Evolutionary conservation across 2,329 filamentous ascomycete genomes (phyloP).

Genomic region (Scytalidium lignicola): DNA sequence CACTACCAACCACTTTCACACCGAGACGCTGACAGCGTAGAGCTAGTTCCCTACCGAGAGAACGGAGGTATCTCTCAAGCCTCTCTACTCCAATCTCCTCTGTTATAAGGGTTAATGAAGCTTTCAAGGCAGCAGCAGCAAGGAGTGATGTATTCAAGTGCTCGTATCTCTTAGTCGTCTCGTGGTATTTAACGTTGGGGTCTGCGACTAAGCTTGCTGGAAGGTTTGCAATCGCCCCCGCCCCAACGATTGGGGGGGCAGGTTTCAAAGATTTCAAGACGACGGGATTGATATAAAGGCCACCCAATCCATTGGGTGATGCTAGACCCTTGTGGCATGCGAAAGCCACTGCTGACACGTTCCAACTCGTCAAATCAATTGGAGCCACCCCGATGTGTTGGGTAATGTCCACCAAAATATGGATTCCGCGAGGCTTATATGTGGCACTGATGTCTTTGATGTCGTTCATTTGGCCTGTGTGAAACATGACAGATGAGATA

Average conservation of each 20-base stretch:
- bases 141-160: constrained; percentile 18
- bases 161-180: constrained; percentile 24
- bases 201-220: constrained; percentile 16
- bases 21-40: background rate
- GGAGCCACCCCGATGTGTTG: constrained; percentile 29
- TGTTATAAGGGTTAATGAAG: background rate
- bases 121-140: background rate
- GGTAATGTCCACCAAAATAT: constrained; percentile 27
- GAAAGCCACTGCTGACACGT: constrained; percentile 28
- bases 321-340: constrained; percentile 30
- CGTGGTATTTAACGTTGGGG: constrained; percentile 15
- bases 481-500: constrained; percentile 29
- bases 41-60: background rate
- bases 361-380: constrained; percentile 22
- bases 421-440: constrained; percentile 23
- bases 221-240: constrained; percentile 17
- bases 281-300: constrained; percentile 23
- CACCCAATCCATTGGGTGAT: constrained; percentile 27
- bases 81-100: constrained; percentile 6
- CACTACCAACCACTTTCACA: background rate
- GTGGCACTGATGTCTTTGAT: constrained; percentile 22
- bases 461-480: constrained; percentile 29
- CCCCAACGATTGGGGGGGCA: constrained; percentile 24
- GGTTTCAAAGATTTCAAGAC: constrained; percentile 18
- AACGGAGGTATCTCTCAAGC: background rate